Base-by-base conservation (phyloP, 2,329 filamentous ascomycete genomes). In the Aspergillus floridensis region DNA sequence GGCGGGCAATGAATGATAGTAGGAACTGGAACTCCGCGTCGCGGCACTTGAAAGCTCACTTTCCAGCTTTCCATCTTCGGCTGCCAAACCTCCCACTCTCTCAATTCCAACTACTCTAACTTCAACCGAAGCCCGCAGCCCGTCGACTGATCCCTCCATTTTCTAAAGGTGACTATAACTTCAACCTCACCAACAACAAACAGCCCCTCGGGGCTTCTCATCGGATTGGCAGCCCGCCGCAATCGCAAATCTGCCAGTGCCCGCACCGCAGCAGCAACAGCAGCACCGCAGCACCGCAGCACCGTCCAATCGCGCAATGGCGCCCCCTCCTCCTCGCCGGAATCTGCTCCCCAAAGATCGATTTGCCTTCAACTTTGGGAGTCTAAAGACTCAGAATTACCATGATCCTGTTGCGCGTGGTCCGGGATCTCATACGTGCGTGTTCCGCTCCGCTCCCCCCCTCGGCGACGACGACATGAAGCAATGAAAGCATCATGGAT, bases 321-420 rank as follows among this genome's bases (percentile, higher is more conserved):
- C 74, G 41, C 72, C 71, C 54, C 70, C 75, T 47, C 72, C 71
- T 54, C 70, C 74, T 53, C 76, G 78, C 46, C 76, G 76, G 24
- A 71, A 75, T 32, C 69, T 76, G 48, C 72, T 81, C 31, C 72
- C 86, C 24, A 92, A 91, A 72, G 86, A 91, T 53, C 82, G 84
- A 57, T 91, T 96, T 70, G 79, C 87, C 2, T 74, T 77, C 41
- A 82, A 88, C 62, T 92, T 96, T 74, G 80, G 82, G 22, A 82
- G 81, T 32, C 81, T 90, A 49, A 89, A 90, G 72, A 89, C 87
- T 22, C 87, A 90, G 67, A 81, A 84, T 19, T 95, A 95, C 76
- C 82, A 82, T 63, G 88, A 91, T 67, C 83, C 84, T 2, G 77
- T 79, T 44, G 77, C 84, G 24, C 80, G 86, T 65, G 82, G 82